phyloP scores from a whole-genome alignment of 495 filamentous ascomycete species.

The Pyrenula massariospora region DNA sequence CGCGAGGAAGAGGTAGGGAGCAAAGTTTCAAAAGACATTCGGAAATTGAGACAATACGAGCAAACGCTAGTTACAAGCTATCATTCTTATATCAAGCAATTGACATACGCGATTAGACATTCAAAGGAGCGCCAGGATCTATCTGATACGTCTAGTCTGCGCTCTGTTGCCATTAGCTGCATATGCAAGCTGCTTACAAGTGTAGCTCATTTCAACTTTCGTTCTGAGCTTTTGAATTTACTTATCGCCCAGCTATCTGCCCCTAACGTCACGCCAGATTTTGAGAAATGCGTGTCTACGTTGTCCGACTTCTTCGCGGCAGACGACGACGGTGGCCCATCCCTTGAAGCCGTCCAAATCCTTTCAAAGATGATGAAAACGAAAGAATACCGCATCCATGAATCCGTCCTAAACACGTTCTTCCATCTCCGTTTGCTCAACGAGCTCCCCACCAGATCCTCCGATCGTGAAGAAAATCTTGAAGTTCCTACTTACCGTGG shows the following conservation, averaged over 20 bases:
- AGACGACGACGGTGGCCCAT: slow-evolving; percentile 78
- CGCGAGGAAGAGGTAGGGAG: slow-evolving; percentile 56
- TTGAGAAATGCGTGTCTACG: slow-evolving; percentile 64
- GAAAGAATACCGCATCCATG: slow-evolving; percentile 66
- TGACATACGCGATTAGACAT: slow-evolving; percentile 50
- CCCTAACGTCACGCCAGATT: slow-evolving; percentile 56
- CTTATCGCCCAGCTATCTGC: slow-evolving; percentile 69
- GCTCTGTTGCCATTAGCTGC: slow-evolving; percentile 71
- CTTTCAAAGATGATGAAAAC: slow-evolving; percentile 91
- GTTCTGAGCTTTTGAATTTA: slow-evolving; percentile 74
- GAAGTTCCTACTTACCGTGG: slow-evolving; percentile 20
- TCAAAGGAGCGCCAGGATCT: slow-evolving; percentile 18
- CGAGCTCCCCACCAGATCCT: slow-evolving; percentile 76
- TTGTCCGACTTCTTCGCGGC: slow-evolving; percentile 72
- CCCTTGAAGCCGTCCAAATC: slow-evolving; percentile 74
- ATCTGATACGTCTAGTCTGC: slow-evolving; percentile 30
- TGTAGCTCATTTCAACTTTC: slow-evolving; percentile 95
- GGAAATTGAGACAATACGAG: slow-evolving; percentile 68
- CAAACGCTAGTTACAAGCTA: slow-evolving; percentile 73
- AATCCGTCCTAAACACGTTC: slow-evolving; percentile 82
- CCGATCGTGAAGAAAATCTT: slow-evolving; percentile 23
- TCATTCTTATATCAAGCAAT: slow-evolving; percentile 65
- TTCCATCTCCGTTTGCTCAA: slow-evolving; percentile 77
- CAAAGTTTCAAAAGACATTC: slow-evolving; percentile 87
- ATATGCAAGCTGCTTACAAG: slow-evolving; percentile 63